phyloP scores from a whole-genome alignment of 208 protist genomes.

The Leishmania aethiopica region DNA sequence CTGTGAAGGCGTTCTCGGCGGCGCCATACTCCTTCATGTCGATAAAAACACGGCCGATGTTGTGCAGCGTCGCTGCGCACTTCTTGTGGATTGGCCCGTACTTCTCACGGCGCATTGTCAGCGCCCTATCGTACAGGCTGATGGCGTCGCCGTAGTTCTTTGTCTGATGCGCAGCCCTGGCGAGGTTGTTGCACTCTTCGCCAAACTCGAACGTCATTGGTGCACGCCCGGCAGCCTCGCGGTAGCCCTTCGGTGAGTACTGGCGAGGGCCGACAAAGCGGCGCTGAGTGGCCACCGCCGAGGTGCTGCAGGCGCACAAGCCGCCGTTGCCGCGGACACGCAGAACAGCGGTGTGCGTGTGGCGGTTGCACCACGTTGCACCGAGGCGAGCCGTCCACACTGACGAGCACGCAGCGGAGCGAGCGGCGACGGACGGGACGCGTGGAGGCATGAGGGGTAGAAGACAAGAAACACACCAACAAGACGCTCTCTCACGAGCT shows the following conservation, averaged over 20 bases:
- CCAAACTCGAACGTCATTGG: conserved; percentile 89
- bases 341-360: neutral
- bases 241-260: conserved; percentile 83
- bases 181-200: conserved; percentile 85
- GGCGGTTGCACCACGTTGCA: neutral
- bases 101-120: conserved; percentile 83
- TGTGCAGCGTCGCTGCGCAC: conserved; percentile 85
- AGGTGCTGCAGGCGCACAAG: neutral
- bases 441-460: neutral
- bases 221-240: conserved; percentile 77
- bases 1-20: conserved; percentile 88
- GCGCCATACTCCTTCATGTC: conserved; percentile 90
- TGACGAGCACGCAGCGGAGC: conserved; percentile 11
- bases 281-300: conserved; percentile 21
- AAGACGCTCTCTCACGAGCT: neutral
- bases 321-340: conserved; percentile 6
- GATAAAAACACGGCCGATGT: conserved; percentile 89
- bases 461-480: neutral
- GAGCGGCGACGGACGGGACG: neutral
- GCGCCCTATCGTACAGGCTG: conserved; percentile 79
- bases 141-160: conserved; percentile 92
- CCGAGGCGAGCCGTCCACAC: neutral
- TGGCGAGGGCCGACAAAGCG: conserved; percentile 80
- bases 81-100: conserved; percentile 83
- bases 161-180: conserved; percentile 80